Evolutionary conservation across 495 filamentous ascomycete genomes (phyloP), one percentile per base, ranked within the genome.

Genomic region (Penicillium waksmanii): DNA sequence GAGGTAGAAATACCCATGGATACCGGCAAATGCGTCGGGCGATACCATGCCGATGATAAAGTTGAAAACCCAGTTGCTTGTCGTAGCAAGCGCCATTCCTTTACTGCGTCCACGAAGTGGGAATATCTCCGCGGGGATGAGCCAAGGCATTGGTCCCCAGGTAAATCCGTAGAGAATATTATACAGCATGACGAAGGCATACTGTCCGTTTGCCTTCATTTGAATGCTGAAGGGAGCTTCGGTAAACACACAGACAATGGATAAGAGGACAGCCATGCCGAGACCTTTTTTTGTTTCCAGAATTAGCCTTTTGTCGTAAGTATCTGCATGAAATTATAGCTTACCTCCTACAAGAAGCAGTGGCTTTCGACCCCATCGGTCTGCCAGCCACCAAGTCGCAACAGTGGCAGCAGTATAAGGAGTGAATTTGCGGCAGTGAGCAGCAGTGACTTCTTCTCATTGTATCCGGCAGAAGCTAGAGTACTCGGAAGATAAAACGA

Each of bases 51-150:
- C 82, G 51, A 92, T 83, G 52, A 91, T 66, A 72, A 91, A 93
- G 66, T 92, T 93, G 83, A 85, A 92, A 48, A 85, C 74, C 90
- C 90, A 93, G 69, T 92, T 93, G 40, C 81, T 82, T 5, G 85
- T 82, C 0, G 90, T 92, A 5, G 86, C 85, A 11, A 90, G 60
- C 11, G 84, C 87, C 84, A 90, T 89, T 34, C 79, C 83, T 21
- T 84, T 82, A 11, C 85, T 85, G 17, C 88, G 82, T 57, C 88
- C 88, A 18, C 84, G 78, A 33, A 84, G 79, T 17, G 89, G 89
- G 70, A 88, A 93, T 58, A 92, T 83, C 72, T 93, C 90, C 10
- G 85, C 87, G 7, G 86, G 82, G 13, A 88, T 80, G 17, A 86
- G 79, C 88, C 89, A 92, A 11, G 89, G 79, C 54, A 91, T 85